Evolutionary conservation across 495 filamentous ascomycete species (phyloP), one percentile per base, ranked within the genome.

Genomic region (Aspergillus nanangensis): DNA sequence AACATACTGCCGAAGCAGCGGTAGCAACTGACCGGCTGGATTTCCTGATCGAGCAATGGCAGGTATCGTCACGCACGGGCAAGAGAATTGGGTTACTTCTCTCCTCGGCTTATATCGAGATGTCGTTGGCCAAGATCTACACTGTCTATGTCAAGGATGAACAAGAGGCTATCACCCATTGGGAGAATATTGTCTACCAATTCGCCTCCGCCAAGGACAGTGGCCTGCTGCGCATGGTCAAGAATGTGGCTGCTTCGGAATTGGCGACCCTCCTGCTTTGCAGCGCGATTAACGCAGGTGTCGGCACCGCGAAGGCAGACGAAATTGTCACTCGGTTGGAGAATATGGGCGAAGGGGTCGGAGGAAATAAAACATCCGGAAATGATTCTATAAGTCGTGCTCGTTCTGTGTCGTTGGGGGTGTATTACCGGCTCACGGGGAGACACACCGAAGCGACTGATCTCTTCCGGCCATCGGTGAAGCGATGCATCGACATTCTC

Each of bases 41-140:
- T 3, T 43, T 52, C 41, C 17, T 48, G 35, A 10, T 47, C 14
- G 20, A 54, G 2, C 13, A n/a, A 7, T 46, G 21, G 37, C 46
- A 31, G 31, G 20, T 37, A 2, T 46, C 51, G 4, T 27, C 18
- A 4, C 24, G 21, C 29, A 18, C 42, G 9, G 48, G 42, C 1
- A 27, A 43, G 8, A 51, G 40, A 17, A 37, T 22, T 1, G 29
- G 20, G 21, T 38, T 35, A 14, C 45, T 44, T 4, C 23, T 52
- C n/a, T 32, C 25, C 5, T 37, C 43, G 2, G 38, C 44, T 3
- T 21, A 29, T 3, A 17, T 47, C 24, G 49, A 52, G 11, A 10
- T 52, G 38, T 15, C 37, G 8, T 24, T 47, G 2, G 49, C 49
- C 2, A 29, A 39, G 2, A 52, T 47, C 37, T 52, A 52, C 44